Evolutionary conservation across 352 stramenopile genomes (phyloP).

Genomic region (Phytophthora ramorum): DNA sequence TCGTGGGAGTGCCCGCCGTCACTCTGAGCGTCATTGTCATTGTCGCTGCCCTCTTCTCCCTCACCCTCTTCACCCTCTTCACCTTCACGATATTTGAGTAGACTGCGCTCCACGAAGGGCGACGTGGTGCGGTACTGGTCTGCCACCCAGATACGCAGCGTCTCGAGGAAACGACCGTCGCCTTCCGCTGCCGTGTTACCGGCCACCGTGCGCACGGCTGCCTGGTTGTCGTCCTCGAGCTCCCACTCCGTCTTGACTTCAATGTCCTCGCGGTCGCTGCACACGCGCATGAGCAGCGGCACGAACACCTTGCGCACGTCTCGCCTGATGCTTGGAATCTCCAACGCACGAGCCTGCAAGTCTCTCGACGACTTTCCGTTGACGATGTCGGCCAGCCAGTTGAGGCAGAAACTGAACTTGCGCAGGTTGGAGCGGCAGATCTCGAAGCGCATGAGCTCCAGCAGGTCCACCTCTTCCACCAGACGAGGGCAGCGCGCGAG

Average conservation of each 20-base stretch:
- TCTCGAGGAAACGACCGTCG: slow-evolving; percentile 79
- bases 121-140: slow-evolving; percentile 89
- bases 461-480: slow-evolving; percentile 65
- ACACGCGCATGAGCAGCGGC: slow-evolving; percentile 76
- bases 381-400: slow-evolving; percentile 86
- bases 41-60: slow-evolving; percentile 24
- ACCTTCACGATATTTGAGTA: slow-evolving; percentile 84
- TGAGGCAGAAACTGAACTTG: slow-evolving; percentile 87
- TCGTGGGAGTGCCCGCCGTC: slow-evolving; percentile 16
- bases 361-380: slow-evolving; percentile 80
- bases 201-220: slow-evolving; percentile 66
- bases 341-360: slow-evolving; percentile 74
- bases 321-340: slow-evolving; percentile 81
- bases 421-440: slow-evolving; percentile 88
- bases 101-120: slow-evolving; percentile 83
- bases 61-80: slow-evolving; percentile 60
- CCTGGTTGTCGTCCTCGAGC: slow-evolving; percentile 76
- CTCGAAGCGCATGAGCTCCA: slow-evolving; percentile 87
- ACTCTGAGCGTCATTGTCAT: slow-evolving; percentile 14
- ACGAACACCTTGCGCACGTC: slow-evolving; percentile 87
- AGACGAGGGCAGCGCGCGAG: slow-evolving; percentile 70
- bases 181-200: slow-evolving; percentile 62
- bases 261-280: slow-evolving; percentile 81
- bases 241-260: slow-evolving; percentile 90
- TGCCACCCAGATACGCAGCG: slow-evolving; percentile 85